Conservation (phyloP, 139 green algal genomes). For the Chlorella sp. region DNA sequence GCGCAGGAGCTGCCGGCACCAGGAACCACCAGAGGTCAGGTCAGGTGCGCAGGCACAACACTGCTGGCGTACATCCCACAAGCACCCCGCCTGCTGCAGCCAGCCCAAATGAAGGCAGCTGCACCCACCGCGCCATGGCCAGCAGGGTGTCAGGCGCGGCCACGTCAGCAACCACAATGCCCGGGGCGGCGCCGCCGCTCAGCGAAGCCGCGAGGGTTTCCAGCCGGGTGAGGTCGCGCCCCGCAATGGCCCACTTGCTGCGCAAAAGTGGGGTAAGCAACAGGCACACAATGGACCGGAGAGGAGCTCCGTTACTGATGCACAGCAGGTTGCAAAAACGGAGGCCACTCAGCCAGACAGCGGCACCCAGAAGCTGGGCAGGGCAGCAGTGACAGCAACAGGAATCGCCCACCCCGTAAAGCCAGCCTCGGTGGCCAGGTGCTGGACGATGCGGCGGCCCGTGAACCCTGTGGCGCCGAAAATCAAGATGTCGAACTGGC, state of each 20-base stretch:
- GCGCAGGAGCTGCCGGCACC: background rate
- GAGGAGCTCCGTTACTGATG: no score
- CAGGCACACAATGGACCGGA: no score
- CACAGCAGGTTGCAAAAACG: no score
- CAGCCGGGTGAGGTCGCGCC: conserved; percentile 46
- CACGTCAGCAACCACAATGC: conserved; percentile 61
- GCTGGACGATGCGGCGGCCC: conserved; percentile 47
- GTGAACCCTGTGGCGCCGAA: conserved; percentile 76
- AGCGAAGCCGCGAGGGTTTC: conserved; percentile 3
- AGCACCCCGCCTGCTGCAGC: no score
- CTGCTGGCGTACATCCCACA: no score
- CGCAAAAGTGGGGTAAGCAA: background rate
- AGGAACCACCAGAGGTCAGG: no score
- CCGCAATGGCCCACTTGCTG: conserved; percentile 45
- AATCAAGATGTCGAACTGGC: conserved; percentile 49
- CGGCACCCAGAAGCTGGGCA: no score
- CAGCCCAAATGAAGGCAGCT: no score
- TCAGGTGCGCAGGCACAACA: no score
- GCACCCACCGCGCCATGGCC: conserved; percentile 29
- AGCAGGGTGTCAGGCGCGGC: conserved; percentile 42
- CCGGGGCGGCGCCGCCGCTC: background rate
- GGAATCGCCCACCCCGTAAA: background rate
- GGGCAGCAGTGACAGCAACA: background rate
- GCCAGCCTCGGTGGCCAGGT: conserved; percentile 22
- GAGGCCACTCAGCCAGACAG: no score